Percentiles rank a stretch among this genome's conserved stretches.
Conservation (phyloP, 2,329 filamentous ascomycete species). For the Keithomyces neogunnii region DNA sequence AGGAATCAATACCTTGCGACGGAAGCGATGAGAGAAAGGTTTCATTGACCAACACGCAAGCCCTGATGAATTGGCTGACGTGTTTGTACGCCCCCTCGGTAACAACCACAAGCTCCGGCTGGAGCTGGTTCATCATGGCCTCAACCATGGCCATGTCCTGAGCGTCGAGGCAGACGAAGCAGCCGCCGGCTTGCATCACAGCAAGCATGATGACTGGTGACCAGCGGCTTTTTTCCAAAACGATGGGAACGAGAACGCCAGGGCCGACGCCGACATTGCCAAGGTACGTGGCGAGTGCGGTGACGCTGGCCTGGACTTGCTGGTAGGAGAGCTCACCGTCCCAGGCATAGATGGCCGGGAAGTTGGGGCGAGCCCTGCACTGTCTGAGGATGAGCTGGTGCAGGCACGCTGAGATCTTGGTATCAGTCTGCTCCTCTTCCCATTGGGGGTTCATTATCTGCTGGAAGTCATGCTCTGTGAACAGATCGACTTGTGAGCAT, state of each 20-base stretch:
- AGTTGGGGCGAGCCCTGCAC: conserved; percentile 28
- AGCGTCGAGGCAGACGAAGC: conserved; percentile 41
- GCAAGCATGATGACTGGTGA: conserved; percentile 64
- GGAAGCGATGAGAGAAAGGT: conserved; percentile 28
- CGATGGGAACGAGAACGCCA: conserved; percentile 53
- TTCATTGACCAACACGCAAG: conserved; percentile 33
- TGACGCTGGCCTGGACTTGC: conserved; percentile 28
- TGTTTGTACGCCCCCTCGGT: conserved; percentile 33
- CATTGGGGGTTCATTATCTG: conserved; percentile 46
- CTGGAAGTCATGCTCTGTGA: conserved; percentile 45
- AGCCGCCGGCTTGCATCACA: conserved; percentile 49
- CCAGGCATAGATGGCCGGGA: conserved; percentile 33
- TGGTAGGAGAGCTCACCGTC: conserved; percentile 36
- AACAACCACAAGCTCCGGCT: conserved; percentile 34
- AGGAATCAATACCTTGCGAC: conserved; percentile 19
- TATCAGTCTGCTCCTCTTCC: conserved; percentile 27
- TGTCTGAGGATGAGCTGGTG: conserved; percentile 37
- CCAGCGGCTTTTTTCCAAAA: conserved; percentile 61
- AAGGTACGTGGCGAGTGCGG: conserved; percentile 36
- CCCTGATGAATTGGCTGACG: conserved; percentile 30
- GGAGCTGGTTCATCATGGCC: conserved; percentile 34
- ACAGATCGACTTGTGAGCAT: conserved; percentile 40
- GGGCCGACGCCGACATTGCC: conserved; percentile 39
- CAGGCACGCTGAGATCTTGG: conserved; percentile 31
- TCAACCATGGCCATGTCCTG: conserved; percentile 33